phyloP scores from a whole-genome alignment of 1,139 yeast genomes.

The Suhomyces chickasaworum region DNA sequence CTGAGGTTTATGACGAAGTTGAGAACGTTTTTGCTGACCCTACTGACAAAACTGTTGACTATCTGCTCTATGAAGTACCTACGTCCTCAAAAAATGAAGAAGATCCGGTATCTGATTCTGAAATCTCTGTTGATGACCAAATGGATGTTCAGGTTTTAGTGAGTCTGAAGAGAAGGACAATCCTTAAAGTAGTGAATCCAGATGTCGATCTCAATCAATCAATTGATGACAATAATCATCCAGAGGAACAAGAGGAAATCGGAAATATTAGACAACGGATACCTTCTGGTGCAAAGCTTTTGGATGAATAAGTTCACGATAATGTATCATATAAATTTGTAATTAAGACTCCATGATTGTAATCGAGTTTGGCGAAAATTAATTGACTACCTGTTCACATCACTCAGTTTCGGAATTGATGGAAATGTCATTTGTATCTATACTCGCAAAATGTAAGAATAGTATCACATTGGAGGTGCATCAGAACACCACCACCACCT shows the following conservation, averaged over 20 bases:
- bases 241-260: conserved; percentile 1
- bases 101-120: conserved; percentile 31
- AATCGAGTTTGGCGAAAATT: too few relatives aligned
- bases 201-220: conserved; percentile 32
- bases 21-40: conserved; percentile 11
- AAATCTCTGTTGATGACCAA: conserved; percentile 39
- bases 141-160: conserved; percentile 76
- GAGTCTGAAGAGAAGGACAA: conserved; percentile 66
- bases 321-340: not conserved
- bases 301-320: conserved; percentile 7
- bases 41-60: not conserved
- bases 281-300: conserved; percentile 29
- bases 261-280: conserved; percentile 29
- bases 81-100: conserved; percentile 22
- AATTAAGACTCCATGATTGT: too few relatives aligned
- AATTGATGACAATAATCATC: conserved; percentile 13
- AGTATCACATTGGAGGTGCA: too few relatives aligned
- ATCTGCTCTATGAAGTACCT: conserved; percentile 7
- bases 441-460: too few relatives aligned
- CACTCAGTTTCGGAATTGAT: too few relatives aligned
- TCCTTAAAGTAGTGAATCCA: conserved; percentile 67
- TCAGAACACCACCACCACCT: too few relatives aligned
- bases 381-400: too few relatives aligned
- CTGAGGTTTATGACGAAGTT: not conserved
- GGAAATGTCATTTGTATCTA: too few relatives aligned